Base-by-base conservation (phyloP, 371 early-diverging fungal genomes). In the Mortierella sp. region DNA sequence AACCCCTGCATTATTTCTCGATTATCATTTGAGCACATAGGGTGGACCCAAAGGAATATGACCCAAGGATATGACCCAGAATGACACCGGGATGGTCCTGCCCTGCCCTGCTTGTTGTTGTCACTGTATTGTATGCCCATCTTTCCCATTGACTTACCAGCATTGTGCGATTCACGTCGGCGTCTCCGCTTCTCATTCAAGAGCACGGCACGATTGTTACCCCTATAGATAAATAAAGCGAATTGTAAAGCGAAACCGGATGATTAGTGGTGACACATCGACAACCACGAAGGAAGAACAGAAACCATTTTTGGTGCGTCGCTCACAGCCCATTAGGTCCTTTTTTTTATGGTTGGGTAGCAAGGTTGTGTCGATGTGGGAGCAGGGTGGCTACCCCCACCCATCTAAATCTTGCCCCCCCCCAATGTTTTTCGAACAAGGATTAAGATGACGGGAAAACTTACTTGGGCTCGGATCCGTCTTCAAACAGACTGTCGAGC, bases 141-240 rank as follows among this genome's bases (percentile, higher is more conserved):
- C 26, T 8, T 55, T 28, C 19, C 61, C 34, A 19, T 67, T 37
- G 43, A 67, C 83, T 78, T 89, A 93, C 93, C 95, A 54, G 97
- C 97, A 87, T 99, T 99, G 90, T 99, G 99, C 37, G 96, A 95
- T 88, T 98, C 99, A 54, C 98, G 91, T 79, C 98, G 94, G 34
- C 96, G 93, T 31, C 98, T 91, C 28, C 96, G 91, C 88, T 98
- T 98, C 87, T 99, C 99, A 81, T 88, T 86, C 75, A 89, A 54
- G 19, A 89, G 69, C 59, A 81, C 5, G 24, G 79, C 86, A 13
- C 86, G 73, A 50, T 26, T 78, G 55, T 55, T 70, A 24, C 77
- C 77, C 61, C 81, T 81, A 71, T 67, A 31, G 24, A 67, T 40
- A 67, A 40, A 21, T 10, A 21, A 9, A 4, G 31, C 14, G 48